Percentiles rank a stretch among this genome's conserved stretches.
These are phyloP conservation scores for Croton setiger DNA, from an alignment of 441 rosid species.

Conservation along the genomic window DNA sequence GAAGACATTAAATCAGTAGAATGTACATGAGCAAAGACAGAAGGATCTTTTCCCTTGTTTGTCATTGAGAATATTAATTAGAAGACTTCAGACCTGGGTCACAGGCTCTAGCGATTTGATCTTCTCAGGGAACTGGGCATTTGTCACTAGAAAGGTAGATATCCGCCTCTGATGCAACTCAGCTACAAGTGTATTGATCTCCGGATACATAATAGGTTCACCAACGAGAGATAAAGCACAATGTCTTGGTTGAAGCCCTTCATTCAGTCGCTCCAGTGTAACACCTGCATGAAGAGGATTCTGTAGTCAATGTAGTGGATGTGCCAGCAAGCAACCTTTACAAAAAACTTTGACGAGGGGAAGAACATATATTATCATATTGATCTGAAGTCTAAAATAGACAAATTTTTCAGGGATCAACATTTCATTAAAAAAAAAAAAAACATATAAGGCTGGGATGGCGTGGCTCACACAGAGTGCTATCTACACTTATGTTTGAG, in stretches of 20 bases:
- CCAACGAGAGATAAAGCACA: constrained; percentile 98
- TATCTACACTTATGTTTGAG: neutral
- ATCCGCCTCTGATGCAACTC: constrained; percentile 79
- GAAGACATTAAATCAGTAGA: constrained; percentile 21
- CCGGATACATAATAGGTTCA: constrained; percentile 96
- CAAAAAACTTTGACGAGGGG: neutral
- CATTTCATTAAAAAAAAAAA: neutral
- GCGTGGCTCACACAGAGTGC: neutral
- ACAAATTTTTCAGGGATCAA: neutral
- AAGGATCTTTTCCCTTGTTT: neutral
- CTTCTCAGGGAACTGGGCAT: constrained; percentile 95
- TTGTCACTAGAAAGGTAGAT: constrained; percentile 90
- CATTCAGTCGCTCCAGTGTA: constrained; percentile 60
- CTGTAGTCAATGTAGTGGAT: constrained; percentile 12
- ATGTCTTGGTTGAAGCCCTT: constrained; percentile 89
- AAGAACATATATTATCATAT: neutral
- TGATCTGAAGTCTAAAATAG: neutral
- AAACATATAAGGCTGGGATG: neutral
- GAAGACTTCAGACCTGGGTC: constrained; percentile 64
- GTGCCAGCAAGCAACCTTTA: neutral
- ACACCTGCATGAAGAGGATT: constrained; percentile 53
- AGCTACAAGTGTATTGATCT: constrained; percentile 80
- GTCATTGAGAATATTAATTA: constrained; percentile 1
- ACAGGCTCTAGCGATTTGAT: constrained; percentile 68
- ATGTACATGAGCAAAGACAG: constrained; percentile 11